Base-by-base conservation (phyloP, 371 early-diverging fungal species). In the Sanchytrium tribonematis region DNA sequence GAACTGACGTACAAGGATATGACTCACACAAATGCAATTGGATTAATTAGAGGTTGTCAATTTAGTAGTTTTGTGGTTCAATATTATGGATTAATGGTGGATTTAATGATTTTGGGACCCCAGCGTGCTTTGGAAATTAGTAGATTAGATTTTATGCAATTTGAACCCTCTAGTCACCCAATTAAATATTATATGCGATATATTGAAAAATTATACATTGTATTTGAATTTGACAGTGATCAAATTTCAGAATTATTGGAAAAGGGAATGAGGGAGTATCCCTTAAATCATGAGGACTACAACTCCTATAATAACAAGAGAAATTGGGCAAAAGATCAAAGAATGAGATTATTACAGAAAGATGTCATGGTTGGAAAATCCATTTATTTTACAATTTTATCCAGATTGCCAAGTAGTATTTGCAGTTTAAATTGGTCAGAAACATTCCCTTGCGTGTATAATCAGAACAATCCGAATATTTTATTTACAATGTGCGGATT, bases 1-100 rank as follows among this genome's bases (percentile, higher is more conserved):
- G 91, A 85, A 1, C 78, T 99, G 70, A 88, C 83, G 71, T 99
- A 97, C 83, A 99, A 98, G 83, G 99, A 99, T 75, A 98, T 98
- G 80, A 87, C 87, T 77, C 97, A 93, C 79, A 89, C 88, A 70
- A 97, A 98, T 77, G 84, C 89, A 17, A 89, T 88, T 75, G 99
- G 99, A 72, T 77, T 98, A 68, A 90, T 97, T 73, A 88, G 93
- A 72, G 99, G 99, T 72, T 84, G 98, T 71, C 96, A 97, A 78
- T 98, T 98, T 77, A 89, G 90, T 32, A 86, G 91, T 27, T 98
- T 97, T 78, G 87, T 99, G 71, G 88, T 88, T 83, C 94, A 96
- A 78, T 96, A 91, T 84, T 97, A 96, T 76, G 96, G 93, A 67
- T 82, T 98, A 72, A 87, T 96, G 17, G 76, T 97, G 28, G 98